A percentile compares a stretch with the other conserved stretches of the same genome.
Conservation (phyloP, 257 asterid species). For the Solanum pinnatisectum region DNA sequence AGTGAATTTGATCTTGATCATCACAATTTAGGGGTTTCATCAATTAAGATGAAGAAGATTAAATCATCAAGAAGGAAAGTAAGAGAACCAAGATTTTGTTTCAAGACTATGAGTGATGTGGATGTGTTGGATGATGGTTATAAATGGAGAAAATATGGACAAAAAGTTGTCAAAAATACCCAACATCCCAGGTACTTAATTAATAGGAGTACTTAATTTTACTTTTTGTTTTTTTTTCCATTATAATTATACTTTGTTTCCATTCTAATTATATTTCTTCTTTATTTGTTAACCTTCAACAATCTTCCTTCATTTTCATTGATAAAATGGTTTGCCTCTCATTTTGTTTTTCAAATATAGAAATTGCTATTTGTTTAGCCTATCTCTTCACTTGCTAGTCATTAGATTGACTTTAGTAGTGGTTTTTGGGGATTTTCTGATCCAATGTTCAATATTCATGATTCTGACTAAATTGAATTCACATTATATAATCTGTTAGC, state of each 20-base stretch:
- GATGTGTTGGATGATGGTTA: conserved; percentile 96
- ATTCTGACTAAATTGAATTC: background rate
- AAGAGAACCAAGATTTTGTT: conserved; percentile 93
- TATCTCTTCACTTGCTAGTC: background rate
- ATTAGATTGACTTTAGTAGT: background rate
- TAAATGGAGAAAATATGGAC: conserved; percentile 97
- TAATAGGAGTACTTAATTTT: background rate
- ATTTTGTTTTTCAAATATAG: background rate
- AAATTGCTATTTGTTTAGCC: background rate
- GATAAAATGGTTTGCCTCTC: background rate
- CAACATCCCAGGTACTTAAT: conserved; percentile 73
- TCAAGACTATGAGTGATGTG: conserved; percentile 90
- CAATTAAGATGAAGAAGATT: conserved; percentile 72
- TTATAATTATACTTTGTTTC: background rate
- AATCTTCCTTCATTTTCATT: background rate
- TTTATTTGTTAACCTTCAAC: background rate
- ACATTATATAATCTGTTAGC: background rate
- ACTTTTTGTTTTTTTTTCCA: background rate
- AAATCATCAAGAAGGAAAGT: conserved; percentile 59
- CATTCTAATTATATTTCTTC: background rate
- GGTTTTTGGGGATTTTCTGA: background rate
- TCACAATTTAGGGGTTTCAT: conserved; percentile 38
- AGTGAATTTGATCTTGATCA: conserved; percentile 26
- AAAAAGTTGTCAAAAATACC: conserved; percentile 91
- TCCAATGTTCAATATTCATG: accelerated